These are phyloP conservation scores for Dactylellina leptospora DNA, from an alignment of 2,329 filamentous ascomycete species.

Conservation along the genomic window DNA sequence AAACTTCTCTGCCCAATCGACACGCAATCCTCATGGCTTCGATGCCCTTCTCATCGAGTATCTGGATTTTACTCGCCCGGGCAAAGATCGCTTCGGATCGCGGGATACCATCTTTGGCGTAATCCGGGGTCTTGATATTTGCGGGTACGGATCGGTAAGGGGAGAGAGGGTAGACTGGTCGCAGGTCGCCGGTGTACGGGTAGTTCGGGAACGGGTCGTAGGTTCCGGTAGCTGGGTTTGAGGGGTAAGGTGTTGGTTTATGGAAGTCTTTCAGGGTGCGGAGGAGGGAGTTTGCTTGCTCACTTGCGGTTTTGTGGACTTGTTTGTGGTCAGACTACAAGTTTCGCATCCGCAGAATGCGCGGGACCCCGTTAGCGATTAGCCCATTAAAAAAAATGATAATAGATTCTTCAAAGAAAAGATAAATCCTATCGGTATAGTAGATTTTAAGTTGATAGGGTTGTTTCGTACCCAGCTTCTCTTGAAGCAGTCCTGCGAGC, in stretches of 20 bases:
- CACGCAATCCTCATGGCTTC: slow-evolving; percentile 89
- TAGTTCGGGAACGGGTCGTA: slow-evolving; percentile 94
- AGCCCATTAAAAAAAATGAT: too few relatives aligned
- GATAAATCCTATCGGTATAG: too few relatives aligned
- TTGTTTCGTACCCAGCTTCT: slow-evolving; percentile 92
- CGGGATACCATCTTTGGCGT: slow-evolving; percentile 82
- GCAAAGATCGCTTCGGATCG: slow-evolving; percentile 66
- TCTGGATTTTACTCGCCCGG: slow-evolving; percentile 60
- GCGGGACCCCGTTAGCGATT: too few relatives aligned
- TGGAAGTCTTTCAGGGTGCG: slow-evolving; percentile 82
- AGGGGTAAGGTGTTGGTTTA: slow-evolving; percentile 68
- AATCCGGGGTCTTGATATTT: slow-evolving; percentile 84
- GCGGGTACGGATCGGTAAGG: slow-evolving; percentile 76
- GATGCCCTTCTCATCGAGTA: slow-evolving; percentile 55
- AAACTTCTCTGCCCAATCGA: slow-evolving; percentile 82
- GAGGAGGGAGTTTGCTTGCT: slow-evolving; percentile 72
- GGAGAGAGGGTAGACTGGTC: slow-evolving; percentile 88
- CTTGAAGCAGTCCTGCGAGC: slow-evolving; percentile 98
- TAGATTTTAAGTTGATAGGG: too few relatives aligned
- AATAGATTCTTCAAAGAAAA: too few relatives aligned
- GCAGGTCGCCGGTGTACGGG: slow-evolving; percentile 78
- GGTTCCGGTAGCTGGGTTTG: slow-evolving; percentile 83
- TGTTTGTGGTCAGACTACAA: slow-evolving; percentile 80
- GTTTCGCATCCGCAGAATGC: not conserved
- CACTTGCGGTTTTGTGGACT: slow-evolving; percentile 80